Conservation (phyloP, 352 stramenopile species). For the Plasmopara muralis region DNA sequence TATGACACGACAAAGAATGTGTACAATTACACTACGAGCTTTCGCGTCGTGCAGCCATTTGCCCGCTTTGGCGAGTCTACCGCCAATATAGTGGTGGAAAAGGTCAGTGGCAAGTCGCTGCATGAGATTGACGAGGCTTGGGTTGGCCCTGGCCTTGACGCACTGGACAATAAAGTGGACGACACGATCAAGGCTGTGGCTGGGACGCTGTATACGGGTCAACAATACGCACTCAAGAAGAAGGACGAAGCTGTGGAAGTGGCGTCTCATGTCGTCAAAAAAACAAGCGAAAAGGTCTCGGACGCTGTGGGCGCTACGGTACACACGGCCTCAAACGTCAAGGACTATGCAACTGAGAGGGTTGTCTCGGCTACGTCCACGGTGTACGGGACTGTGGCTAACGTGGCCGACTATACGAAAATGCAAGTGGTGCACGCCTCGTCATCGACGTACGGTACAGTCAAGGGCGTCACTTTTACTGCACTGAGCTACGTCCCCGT, state of each 20-base stretch:
- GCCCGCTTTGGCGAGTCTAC: conserved; percentile 60
- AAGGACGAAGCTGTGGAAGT: conserved; percentile 50
- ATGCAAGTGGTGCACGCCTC: conserved; percentile 59
- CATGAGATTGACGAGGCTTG: conserved; percentile 47
- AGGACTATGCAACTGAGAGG: conserved; percentile 55
- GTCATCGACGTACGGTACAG: conserved; percentile 54
- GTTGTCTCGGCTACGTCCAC: conserved; percentile 27
- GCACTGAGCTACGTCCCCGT: conserved; percentile 54
- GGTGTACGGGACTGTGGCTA: conserved; percentile 37
- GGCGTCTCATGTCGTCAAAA: conserved; percentile 33
- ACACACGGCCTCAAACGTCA: conserved; percentile 38
- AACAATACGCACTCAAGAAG: conserved; percentile 60
- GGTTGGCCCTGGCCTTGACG: conserved; percentile 40
- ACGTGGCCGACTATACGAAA: conserved; percentile 58
- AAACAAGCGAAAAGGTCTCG: conserved; percentile 38
- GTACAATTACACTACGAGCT: conserved; percentile 80
- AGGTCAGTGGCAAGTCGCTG: conserved; percentile 54
- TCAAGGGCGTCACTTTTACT: conserved; percentile 44
- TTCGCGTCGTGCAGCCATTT: conserved; percentile 49
- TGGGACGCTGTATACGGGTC: conserved; percentile 47
- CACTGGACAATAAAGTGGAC: conserved; percentile 66
- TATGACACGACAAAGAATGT: conserved; percentile 76
- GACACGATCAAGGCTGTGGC: conserved; percentile 41
- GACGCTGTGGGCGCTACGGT: conserved; percentile 36
- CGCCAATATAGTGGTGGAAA: conserved; percentile 56